These are phyloP conservation scores for Brassica hybrid DNA, from an alignment of 441 rosid species.

Conservation along the genomic window DNA sequence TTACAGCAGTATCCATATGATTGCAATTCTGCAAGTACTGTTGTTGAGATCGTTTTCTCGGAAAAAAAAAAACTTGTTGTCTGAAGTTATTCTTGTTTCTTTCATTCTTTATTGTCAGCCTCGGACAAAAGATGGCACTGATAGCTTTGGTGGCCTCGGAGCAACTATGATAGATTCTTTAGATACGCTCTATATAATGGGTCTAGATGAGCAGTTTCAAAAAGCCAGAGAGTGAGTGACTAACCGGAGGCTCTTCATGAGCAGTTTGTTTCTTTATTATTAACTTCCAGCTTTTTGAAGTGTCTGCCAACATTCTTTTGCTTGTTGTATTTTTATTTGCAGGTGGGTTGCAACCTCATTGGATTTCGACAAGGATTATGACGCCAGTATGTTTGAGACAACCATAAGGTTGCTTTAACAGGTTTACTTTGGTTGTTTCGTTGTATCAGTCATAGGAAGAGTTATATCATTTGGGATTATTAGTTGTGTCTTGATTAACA, in stretches of 20 bases:
- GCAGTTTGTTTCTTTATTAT: too few species aligned
- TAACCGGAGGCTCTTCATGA: constrained; percentile 9
- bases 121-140: constrained; percentile 72
- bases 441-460: constrained; percentile 19
- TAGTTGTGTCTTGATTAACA: constrained; percentile 13
- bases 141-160: constrained; percentile 97
- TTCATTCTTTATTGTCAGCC: constrained; percentile 54
- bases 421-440: constrained; percentile 55
- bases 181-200: constrained; percentile 91
- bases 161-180: constrained; percentile 90
- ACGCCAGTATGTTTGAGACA: constrained; percentile 96
- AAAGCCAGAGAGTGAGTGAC: constrained; percentile 85
- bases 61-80: not conserved
- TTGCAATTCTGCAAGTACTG: constrained; percentile 7
- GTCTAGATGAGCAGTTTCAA: constrained; percentile 81
- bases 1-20: not conserved
- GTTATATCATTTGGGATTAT: not conserved
- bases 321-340: constrained; percentile 25
- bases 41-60: constrained; percentile 3
- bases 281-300: too few species aligned
- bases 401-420: constrained; percentile 92
- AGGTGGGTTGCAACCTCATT: constrained; percentile 94
- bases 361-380: constrained; percentile 90
- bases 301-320: not conserved
- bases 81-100: constrained; percentile 21